Conservation (phyloP, 2,329 filamentous ascomycete species). For the Cladorrhinum sp. region DNA sequence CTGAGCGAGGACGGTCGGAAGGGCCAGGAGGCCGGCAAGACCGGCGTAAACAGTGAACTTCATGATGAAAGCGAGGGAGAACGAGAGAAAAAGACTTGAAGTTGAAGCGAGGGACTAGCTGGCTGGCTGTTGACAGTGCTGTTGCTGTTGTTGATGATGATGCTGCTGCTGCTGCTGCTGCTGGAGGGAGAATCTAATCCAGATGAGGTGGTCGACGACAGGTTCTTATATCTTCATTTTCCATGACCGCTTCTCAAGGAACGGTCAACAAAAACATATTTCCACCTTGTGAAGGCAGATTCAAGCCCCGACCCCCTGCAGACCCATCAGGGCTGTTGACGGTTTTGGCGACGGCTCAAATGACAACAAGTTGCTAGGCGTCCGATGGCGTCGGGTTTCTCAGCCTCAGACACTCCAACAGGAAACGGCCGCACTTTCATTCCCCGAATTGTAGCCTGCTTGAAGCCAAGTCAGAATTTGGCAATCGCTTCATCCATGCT, state of each 20-base stretch:
- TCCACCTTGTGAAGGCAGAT: neutral
- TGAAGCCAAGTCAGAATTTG: neutral
- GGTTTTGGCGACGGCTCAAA: neutral
- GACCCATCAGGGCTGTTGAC: neutral
- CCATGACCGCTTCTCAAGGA: neutral
- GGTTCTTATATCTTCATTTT: constrained; percentile 5
- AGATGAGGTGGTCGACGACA: neutral
- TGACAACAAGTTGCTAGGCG: constrained; percentile 6
- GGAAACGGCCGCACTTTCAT: neutral
- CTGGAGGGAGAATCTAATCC: neutral
- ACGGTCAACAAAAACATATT: neutral
- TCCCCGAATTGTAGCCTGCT: neutral
- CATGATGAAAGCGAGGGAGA: constrained; percentile 9
- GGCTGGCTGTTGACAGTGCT: neutral
- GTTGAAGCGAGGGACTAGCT: constrained; percentile 1
- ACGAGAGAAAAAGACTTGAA: neutral
- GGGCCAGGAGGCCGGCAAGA: constrained; percentile 10
- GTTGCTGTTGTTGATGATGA: too few relatives aligned
- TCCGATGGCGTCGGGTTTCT: constrained; percentile 7
- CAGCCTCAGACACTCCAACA: constrained; percentile 3
- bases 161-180: neutral
- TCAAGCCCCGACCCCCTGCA: neutral
- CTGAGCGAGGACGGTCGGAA: constrained; percentile 11
- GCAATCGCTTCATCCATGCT: neutral
- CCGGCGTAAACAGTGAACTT: constrained; percentile 7